These are phyloP conservation scores for Eucalyptus cloeziana DNA, from an alignment of 345 rosid genomes.

Conservation along the genomic window DNA sequence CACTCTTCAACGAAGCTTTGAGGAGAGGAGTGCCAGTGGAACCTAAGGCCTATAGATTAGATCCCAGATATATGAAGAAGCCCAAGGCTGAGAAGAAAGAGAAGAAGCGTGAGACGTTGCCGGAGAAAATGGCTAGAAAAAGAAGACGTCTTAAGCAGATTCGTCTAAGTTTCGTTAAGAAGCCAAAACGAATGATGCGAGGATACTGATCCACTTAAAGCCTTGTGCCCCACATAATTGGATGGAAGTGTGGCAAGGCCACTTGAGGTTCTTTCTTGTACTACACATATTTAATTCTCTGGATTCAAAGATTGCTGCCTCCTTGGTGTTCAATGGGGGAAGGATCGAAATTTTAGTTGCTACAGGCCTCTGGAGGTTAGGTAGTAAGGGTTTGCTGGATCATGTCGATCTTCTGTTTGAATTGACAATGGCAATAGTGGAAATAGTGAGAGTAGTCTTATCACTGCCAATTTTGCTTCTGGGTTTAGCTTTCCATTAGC, in stretches of 20 bases:
- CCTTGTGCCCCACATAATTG: background rate
- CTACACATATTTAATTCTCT: background rate
- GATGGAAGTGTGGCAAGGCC: background rate
- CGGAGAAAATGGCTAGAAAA: constrained; percentile 92
- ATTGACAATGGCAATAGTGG: background rate
- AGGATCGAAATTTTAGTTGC: background rate
- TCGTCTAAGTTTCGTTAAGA: constrained; percentile 81
- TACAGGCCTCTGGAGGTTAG: background rate
- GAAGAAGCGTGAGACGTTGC: constrained; percentile 90
- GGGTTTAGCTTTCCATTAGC: background rate
- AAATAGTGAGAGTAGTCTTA: background rate
- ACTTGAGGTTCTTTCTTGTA: background rate
- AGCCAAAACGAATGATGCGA: constrained; percentile 54
- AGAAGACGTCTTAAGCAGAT: constrained; percentile 75
- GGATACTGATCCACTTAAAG: background rate
- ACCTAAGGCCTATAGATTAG: constrained; percentile 68
- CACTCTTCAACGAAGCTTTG: constrained; percentile 54
- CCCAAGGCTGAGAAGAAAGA: constrained; percentile 41
- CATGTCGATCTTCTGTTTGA: background rate
- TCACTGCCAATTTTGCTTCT: background rate
- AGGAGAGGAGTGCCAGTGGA: constrained; percentile 50
- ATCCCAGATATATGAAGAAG: constrained; percentile 52
- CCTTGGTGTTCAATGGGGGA: background rate
- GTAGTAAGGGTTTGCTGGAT: background rate
- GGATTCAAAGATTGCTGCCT: background rate